phyloP scores from a whole-genome alignment of 169 alveolate genomes.

The Ichthyophthirius multifiliis region DNA sequence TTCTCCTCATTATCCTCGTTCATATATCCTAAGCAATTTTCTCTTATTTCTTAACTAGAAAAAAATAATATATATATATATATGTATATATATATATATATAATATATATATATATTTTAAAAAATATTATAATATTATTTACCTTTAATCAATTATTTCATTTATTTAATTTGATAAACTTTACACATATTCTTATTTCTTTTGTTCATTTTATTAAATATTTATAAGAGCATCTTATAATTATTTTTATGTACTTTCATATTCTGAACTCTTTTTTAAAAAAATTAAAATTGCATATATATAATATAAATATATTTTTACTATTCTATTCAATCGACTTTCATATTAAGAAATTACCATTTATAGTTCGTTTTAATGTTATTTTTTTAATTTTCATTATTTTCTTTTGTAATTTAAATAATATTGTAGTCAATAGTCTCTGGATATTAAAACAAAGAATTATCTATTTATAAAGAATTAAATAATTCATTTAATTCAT shows the following conservation, averaged over 20 bases:
- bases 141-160: conserved; percentile 7
- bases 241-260: not conserved
- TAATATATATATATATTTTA: not conserved
- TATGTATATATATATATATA: not conserved
- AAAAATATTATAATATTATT: not conserved
- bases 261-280: not conserved
- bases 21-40: conserved; percentile 1
- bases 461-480: not conserved
- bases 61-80: no score
- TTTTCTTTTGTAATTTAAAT: not conserved
- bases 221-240: not conserved
- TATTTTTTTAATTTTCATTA: not conserved
- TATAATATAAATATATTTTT: not conserved
- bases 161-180: not conserved
- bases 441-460: not conserved
- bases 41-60: not conserved
- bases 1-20: conserved; percentile 2
- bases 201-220: not conserved
- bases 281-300: not conserved
- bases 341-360: not conserved
- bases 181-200: not conserved
- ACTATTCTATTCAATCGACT: conserved; percentile 4
- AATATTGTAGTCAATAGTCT: not conserved
- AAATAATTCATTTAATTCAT: not conserved
- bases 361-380: not conserved